These are phyloP conservation scores for Buddleja alternifolia DNA, from an alignment of 257 asterid genomes.

Conservation along the genomic window DNA sequence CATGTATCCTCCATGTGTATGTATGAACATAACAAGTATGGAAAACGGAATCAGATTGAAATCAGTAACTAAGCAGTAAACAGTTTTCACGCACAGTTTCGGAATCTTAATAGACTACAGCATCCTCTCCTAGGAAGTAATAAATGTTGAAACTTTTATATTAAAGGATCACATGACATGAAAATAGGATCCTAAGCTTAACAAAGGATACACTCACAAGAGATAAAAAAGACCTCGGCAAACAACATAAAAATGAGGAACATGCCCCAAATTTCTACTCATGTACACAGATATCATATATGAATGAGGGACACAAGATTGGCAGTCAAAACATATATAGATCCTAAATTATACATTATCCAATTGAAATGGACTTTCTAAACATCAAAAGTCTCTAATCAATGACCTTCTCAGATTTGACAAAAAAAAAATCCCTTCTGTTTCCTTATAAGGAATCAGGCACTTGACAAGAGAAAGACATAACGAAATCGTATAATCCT, in stretches of 20 bases:
- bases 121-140: background rate
- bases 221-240: background rate
- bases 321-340: conserved; percentile 14
- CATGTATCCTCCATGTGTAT: background rate
- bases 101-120: background rate
- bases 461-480: background rate
- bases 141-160: conserved; percentile 12
- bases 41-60: conserved; percentile 11
- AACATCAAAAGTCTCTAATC: conserved; percentile 14
- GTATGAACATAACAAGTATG: background rate
- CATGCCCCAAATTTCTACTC: background rate
- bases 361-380: background rate
- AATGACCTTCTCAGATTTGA: conserved; percentile 22
- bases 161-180: conserved; percentile 14
- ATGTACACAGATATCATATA: background rate
- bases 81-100: background rate
- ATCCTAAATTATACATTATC: conserved; percentile 19
- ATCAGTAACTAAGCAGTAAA: background rate
- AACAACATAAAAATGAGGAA: background rate
- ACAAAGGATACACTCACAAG: background rate
- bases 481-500: background rate
- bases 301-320: background rate
- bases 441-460: background rate
- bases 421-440: background rate
- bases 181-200: background rate